phyloP scores from a whole-genome alignment of 345 rosid species.

The Pseudoturritis turrita region DNA sequence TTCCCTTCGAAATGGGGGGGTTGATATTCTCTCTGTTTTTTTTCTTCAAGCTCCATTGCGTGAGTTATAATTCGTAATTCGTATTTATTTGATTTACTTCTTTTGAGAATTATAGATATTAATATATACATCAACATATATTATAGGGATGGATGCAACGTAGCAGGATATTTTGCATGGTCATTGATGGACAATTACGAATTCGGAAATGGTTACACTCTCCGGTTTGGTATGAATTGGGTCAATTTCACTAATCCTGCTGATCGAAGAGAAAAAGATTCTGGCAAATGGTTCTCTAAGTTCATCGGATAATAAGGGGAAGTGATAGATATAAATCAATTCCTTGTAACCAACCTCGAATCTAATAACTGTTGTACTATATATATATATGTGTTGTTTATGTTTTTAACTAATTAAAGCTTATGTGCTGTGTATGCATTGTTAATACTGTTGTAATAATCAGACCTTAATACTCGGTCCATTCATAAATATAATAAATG shows the following conservation, averaged over 20 bases:
- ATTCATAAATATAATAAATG: no score
- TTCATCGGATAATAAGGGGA: slow-evolving; percentile 4
- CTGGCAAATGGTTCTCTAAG: slow-evolving; percentile 29
- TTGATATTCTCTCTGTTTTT: no score
- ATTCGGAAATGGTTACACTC: slow-evolving; percentile 2
- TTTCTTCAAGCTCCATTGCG: slow-evolving; percentile 21
- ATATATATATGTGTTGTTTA: background rate
- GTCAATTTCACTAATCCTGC: slow-evolving; percentile 1
- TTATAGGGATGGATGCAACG: slow-evolving; percentile 20
- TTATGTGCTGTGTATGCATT: background rate
- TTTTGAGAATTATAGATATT: no score
- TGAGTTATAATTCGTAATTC: background rate
- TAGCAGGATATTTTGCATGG: slow-evolving; percentile 6
- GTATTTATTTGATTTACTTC: no score
- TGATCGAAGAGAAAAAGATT: background rate
- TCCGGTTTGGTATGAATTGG: slow-evolving; percentile 4
- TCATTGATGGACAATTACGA: background rate
- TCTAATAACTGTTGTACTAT: no score
- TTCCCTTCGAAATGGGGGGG: no score
- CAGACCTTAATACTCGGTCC: no score
- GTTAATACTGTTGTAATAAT: no score
- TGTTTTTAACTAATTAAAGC: background rate
- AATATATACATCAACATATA: no score
- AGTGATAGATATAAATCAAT: no score
- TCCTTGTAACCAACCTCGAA: no score